These are phyloP conservation scores for Lolium multiflorum DNA, from an alignment of 176 grass and related monocot species.

Conservation along the genomic window DNA sequence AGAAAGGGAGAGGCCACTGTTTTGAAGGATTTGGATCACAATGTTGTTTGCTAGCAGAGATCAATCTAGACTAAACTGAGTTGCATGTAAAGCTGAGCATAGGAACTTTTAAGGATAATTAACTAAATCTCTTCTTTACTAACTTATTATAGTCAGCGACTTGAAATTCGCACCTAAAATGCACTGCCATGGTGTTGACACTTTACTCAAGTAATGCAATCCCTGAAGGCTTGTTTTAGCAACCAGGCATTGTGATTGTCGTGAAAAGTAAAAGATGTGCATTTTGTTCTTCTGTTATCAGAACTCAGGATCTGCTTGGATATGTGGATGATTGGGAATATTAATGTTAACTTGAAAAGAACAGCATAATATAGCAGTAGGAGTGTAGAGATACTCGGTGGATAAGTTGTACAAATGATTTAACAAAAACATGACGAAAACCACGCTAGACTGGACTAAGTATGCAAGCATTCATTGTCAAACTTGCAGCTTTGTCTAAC, in stretches of 20 bases:
- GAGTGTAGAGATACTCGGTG: neutral
- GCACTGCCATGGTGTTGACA: neutral
- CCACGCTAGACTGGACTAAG: neutral
- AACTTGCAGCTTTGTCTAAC: neutral
- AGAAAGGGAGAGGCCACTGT: neutral
- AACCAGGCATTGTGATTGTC: neutral
- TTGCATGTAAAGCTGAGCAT: neutral
- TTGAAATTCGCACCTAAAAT: neutral
- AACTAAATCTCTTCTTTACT: neutral
- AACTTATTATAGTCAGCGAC: neutral
- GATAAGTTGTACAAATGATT: neutral
- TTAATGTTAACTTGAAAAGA: neutral
- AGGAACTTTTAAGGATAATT: neutral
- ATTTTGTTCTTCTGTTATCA: neutral
- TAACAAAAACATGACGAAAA: neutral
- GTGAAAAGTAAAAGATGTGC: neutral
- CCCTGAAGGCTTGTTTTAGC: neutral
- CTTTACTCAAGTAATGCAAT: neutral
- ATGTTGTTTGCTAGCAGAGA: neutral
- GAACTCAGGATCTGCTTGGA: neutral
- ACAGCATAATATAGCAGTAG: neutral
- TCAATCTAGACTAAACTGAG: constrained; percentile 4
- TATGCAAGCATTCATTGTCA: constrained; percentile 6
- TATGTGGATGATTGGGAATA: neutral
- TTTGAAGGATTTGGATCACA: neutral